Conservation (phyloP, 306 rosid species). For the Begonia loranthoides region DNA sequence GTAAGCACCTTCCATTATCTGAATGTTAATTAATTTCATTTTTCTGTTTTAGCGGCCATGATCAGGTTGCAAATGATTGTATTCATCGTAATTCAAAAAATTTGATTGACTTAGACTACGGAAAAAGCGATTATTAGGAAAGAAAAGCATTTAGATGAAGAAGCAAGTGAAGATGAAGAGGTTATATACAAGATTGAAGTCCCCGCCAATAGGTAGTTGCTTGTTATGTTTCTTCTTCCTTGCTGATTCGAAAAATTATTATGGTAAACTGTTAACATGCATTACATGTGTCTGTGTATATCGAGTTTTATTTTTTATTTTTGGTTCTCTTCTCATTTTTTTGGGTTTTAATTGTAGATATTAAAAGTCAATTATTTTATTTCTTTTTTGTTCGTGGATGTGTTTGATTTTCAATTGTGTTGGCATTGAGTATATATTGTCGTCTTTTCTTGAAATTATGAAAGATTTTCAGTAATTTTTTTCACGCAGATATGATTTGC, state of each 20-base stretch:
- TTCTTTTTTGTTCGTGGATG: too few relatives aligned
- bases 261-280: too few relatives aligned
- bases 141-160: constrained; percentile 70
- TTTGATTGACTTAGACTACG: constrained; percentile 35
- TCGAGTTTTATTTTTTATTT: too few relatives aligned
- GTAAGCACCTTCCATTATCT: constrained; percentile 25
- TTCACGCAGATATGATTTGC: constrained; percentile 63
- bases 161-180: constrained; percentile 39
- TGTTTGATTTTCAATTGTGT: too few relatives aligned
- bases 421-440: too few relatives aligned
- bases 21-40: not conserved
- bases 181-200: constrained; percentile 64
- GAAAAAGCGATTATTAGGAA: constrained; percentile 79
- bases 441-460: too few relatives aligned
- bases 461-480: not conserved
- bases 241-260: not conserved
- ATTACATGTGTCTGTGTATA: too few relatives aligned
- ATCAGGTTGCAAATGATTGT: constrained; percentile 2
- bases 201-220: constrained; percentile 66
- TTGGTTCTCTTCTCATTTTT: too few relatives aligned
- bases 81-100: not conserved
- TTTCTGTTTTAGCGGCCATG: not conserved
- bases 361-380: too few relatives aligned
- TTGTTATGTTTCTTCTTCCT: not conserved
- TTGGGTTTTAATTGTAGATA: too few relatives aligned